phyloP scores from a whole-genome alignment of 2,329 filamentous ascomycete species.

The Fusarium clavum region DNA sequence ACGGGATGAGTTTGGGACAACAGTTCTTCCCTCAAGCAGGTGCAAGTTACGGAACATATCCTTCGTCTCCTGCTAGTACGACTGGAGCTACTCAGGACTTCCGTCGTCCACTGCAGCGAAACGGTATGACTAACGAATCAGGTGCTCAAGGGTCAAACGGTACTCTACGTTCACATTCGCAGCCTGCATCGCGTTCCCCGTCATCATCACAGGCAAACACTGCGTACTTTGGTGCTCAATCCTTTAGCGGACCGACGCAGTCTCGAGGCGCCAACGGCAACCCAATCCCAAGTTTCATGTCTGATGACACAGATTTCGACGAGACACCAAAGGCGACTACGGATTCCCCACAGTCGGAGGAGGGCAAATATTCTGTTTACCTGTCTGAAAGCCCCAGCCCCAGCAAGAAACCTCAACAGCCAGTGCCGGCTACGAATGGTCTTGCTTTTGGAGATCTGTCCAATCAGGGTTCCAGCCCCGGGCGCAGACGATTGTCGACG shows the following conservation, averaged over 20 bases:
- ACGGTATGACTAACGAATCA: constrained; percentile 61
- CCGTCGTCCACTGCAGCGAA: constrained; percentile 68
- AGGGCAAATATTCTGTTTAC: constrained; percentile 51
- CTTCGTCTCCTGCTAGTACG: constrained; percentile 65
- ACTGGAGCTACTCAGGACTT: constrained; percentile 61
- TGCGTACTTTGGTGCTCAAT: constrained; percentile 48
- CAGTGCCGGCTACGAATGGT: constrained; percentile 51
- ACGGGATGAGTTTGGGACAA: constrained; percentile 55
- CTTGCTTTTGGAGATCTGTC: constrained; percentile 63
- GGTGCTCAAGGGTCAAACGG: constrained; percentile 62
- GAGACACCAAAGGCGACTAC: constrained; percentile 56
- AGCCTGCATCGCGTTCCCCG: constrained; percentile 66
- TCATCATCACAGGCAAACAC: constrained; percentile 45
- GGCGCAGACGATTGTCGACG: constrained; percentile 62
- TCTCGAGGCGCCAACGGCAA: constrained; percentile 61
- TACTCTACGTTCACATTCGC: constrained; percentile 73
- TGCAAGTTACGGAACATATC: constrained; percentile 63
- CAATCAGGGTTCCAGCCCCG: constrained; percentile 51
- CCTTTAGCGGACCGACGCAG: constrained; percentile 52
- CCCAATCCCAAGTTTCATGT: constrained; percentile 66
- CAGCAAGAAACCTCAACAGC: constrained; percentile 40
- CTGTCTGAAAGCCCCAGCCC: constrained; percentile 47
- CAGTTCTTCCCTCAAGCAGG: constrained; percentile 60
- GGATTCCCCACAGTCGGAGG: constrained; percentile 62
- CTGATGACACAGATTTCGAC: constrained; percentile 65